Evolutionary conservation across 208 protist species (phyloP).

Genomic region (Leishmania guyanensis): DNA sequence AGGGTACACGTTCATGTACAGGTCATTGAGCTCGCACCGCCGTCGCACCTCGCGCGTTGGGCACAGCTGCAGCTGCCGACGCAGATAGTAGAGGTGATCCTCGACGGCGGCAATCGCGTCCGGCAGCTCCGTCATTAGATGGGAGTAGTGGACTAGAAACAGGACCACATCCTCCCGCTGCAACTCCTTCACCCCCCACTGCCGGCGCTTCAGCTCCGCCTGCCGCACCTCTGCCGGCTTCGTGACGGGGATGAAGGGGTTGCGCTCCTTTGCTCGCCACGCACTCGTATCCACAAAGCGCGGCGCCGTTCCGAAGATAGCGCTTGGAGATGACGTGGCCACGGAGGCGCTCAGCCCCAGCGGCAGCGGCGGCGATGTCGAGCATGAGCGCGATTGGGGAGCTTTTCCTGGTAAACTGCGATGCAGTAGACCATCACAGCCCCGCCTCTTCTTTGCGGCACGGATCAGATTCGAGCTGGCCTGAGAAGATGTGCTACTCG

Average conservation of each 20-base stretch:
- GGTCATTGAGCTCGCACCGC: constrained; percentile 64
- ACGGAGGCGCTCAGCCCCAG: neutral
- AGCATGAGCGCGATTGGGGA: constrained; percentile 2
- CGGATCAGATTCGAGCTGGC: constrained; percentile 1
- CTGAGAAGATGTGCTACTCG: neutral
- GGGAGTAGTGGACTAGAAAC: constrained; percentile 40
- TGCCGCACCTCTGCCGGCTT: constrained; percentile 7
- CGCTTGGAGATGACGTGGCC: constrained; percentile 10
- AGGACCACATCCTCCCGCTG: constrained; percentile 57
- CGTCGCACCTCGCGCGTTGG: constrained; percentile 46
- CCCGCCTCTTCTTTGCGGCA: constrained; percentile 1
- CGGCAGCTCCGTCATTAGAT: constrained; percentile 53
- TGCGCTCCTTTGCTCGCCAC: constrained; percentile 33
- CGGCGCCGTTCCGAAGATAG: constrained; percentile 26
- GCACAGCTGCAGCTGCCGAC: constrained; percentile 46
- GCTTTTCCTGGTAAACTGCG: neutral
- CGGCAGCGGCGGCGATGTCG: constrained; percentile 2
- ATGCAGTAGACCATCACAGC: neutral
- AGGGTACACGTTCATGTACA: constrained; percentile 79
- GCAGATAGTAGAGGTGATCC: constrained; percentile 54
- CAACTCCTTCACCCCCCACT: constrained; percentile 54
- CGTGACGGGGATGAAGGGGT: constrained; percentile 43
- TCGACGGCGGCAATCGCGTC: constrained; percentile 48
- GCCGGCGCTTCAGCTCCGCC: constrained; percentile 11
- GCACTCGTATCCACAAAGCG: constrained; percentile 3